phyloP scores from a whole-genome alignment of 2,329 filamentous ascomycete species.

The Phialophora verrucosa region DNA sequence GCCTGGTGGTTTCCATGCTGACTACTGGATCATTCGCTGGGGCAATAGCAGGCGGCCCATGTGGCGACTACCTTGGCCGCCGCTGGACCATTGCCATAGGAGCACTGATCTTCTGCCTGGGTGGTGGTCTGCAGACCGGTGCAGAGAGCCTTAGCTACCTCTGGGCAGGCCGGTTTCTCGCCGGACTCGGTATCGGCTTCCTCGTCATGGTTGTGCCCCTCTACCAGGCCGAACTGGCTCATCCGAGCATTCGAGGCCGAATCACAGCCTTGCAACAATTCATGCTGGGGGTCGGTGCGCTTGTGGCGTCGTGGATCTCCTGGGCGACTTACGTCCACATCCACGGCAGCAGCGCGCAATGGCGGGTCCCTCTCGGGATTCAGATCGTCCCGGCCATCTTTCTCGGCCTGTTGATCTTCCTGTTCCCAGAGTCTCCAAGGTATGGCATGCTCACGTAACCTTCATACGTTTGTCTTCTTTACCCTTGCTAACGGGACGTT shows the following conservation, averaged over 20 bases:
- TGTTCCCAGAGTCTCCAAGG: constrained; percentile 67
- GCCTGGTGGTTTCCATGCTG: constrained; percentile 77
- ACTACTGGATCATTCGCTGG: constrained; percentile 77
- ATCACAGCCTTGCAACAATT: constrained; percentile 80
- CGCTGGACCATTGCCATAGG: constrained; percentile 74
- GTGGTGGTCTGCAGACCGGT: constrained; percentile 74
- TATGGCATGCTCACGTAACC: constrained; percentile 39
- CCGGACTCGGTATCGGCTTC: constrained; percentile 68
- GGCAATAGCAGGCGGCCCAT: neutral
- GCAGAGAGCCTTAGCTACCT: constrained; percentile 66
- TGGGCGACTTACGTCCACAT: constrained; percentile 67
- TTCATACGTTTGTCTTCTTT: constrained; percentile 29
- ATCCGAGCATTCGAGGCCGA: constrained; percentile 76
- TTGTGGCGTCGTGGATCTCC: constrained; percentile 74
- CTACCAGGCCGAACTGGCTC: constrained; percentile 79
- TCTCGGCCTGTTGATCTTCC: constrained; percentile 67
- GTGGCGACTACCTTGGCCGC: constrained; percentile 69
- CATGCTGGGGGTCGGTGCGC: constrained; percentile 77
- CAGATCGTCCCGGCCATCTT: constrained; percentile 72
- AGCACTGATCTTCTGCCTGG: constrained; percentile 72
- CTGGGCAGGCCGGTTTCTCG: constrained; percentile 72
- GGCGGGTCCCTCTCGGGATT: constrained; percentile 70
- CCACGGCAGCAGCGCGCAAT: constrained; percentile 57
- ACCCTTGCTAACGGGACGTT: constrained; percentile 57
- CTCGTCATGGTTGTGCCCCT: constrained; percentile 70